These are phyloP conservation scores for Podaxis sp. DNA, from an alignment of 768 basidiomycete species.

Conservation along the genomic window DNA sequence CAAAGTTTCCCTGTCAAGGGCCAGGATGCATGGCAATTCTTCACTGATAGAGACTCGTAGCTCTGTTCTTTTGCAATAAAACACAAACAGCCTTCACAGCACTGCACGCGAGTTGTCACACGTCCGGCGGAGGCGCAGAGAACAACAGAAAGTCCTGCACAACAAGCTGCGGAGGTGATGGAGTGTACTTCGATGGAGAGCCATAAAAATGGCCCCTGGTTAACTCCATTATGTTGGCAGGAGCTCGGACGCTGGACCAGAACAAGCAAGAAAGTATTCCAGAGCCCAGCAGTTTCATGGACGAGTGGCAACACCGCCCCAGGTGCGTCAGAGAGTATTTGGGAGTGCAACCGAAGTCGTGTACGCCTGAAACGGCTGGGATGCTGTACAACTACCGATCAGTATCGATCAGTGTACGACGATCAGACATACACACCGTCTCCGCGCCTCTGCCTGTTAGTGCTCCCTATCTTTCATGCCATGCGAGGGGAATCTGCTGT, in stretches of 20 bases:
- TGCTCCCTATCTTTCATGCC: too few relatives aligned
- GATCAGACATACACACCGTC: not conserved
- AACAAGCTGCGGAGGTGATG: not conserved
- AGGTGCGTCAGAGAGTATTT: not conserved
- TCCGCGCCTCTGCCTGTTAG: too few relatives aligned
- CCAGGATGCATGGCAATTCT: not conserved
- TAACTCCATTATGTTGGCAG: not conserved
- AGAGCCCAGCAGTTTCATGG: not conserved
- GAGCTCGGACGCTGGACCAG: not conserved
- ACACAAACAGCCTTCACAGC: not conserved
- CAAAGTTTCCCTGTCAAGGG: not conserved
- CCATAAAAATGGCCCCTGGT: not conserved
- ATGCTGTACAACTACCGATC: not conserved
- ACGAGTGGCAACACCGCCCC: not conserved
- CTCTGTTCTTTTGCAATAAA: not conserved
- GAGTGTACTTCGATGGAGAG: not conserved
- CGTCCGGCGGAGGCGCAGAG: not conserved
- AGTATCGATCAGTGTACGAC: too few relatives aligned
- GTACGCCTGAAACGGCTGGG: not conserved
- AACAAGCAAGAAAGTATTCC: not conserved
- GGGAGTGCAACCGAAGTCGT: not conserved
- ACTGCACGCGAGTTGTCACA: not conserved
- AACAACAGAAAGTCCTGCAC: not conserved
- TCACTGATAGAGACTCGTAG: not conserved
- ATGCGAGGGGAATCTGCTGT: not conserved